Evolutionary conservation across 352 stramenopile species (phyloP), one percentile per base, ranked within the genome.

Genomic region (Peronospora farinosa): DNA sequence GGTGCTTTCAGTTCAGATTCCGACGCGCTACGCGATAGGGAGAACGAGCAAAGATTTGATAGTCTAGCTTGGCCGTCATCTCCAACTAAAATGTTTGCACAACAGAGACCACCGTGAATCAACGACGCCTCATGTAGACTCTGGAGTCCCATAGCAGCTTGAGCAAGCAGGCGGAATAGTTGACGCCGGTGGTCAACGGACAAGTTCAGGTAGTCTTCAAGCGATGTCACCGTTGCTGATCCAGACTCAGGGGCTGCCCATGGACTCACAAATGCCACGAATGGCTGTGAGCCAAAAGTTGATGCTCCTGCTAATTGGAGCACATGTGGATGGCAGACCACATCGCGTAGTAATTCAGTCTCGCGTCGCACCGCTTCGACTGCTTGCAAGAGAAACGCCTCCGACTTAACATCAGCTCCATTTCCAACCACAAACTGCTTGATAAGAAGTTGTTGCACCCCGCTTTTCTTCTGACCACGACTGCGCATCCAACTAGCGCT

Each of bases 1-100:
- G 44, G 10, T 32, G 45, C 12, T 12, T 33, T 27, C 7, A 15
- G 2, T 2, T 57, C 42, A 9, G 54, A 28, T 17, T 53, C 47
- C 3, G 48, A 40, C 2, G 16, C 13, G 12, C 23, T 38, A 15
- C 35, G 64, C 33, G 55, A 51, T 10, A 67, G 27, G 1, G 69
- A 74, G 25, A 82, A 78, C 8, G 60, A 78, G 5, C 48, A 44
- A 19, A 86, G 53, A 40, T 72, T 79, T 16, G 66, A 68, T 7
- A 89, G 40, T 57, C 77, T 74, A 15, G 70, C 75, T 46, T 73
- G 60, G 8, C 76, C 74, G 50, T 87, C 73, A 40, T 70, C 60
- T 27, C 72, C 74, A 35, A 89, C 68, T 12, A 78, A 54, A 52
- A 89, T 72, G 35, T 84, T 76, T 3, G 65, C 57, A 23, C 72